Evolutionary conservation across 768 basidiomycete species (phyloP).

Genomic region (Pisolithus orientalis): DNA sequence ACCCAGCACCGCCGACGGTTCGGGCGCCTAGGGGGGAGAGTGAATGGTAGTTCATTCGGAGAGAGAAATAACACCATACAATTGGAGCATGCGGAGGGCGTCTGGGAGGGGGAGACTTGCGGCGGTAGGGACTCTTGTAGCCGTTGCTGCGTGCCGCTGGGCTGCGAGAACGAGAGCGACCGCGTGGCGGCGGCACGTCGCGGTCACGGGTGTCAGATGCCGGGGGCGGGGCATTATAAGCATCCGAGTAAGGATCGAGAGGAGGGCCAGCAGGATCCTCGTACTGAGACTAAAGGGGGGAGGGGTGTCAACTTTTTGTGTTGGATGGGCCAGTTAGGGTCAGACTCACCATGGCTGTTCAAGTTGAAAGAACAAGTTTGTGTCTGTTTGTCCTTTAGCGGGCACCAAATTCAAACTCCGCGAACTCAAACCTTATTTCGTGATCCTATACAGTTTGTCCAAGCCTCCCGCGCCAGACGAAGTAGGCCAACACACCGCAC

Average conservation of each 20-base stretch:
- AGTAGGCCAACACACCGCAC: slow-evolving; percentile 36
- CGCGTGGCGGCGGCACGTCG: slow-evolving; percentile 50
- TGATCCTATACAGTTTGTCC: slow-evolving; percentile 58
- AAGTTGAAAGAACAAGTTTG: slow-evolving; percentile 37
- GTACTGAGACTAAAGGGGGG: slow-evolving; percentile 44
- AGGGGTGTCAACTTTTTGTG: slow-evolving; percentile 1
- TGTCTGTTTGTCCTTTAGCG: slow-evolving; percentile 37
- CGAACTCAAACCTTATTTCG: slow-evolving; percentile 30
- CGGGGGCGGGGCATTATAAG: slow-evolving; percentile 61
- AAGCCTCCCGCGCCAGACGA: slow-evolving; percentile 40
- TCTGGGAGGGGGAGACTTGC: slow-evolving; percentile 55
- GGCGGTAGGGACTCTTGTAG: slow-evolving; percentile 54
- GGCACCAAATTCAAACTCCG: slow-evolving; percentile 23
- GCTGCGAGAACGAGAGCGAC: slow-evolving; percentile 73
- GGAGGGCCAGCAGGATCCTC: slow-evolving; percentile 51
- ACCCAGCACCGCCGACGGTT: slow-evolving; percentile 84
- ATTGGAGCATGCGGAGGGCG: slow-evolving; percentile 68
- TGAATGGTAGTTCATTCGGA: slow-evolving; percentile 28
- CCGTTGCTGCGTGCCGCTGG: slow-evolving; percentile 45
- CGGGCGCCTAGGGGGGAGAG: slow-evolving; percentile 71
- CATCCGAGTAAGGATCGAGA: slow-evolving; percentile 79
- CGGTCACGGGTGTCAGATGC: slow-evolving; percentile 44
- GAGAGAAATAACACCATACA: slow-evolving; percentile 39
- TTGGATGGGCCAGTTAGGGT: slow-evolving; percentile 6
- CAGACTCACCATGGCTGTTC: slow-evolving; percentile 69